Evolutionary conservation across 179 eudicot species (phyloP).

Genomic region (Spinacia oleracea): DNA sequence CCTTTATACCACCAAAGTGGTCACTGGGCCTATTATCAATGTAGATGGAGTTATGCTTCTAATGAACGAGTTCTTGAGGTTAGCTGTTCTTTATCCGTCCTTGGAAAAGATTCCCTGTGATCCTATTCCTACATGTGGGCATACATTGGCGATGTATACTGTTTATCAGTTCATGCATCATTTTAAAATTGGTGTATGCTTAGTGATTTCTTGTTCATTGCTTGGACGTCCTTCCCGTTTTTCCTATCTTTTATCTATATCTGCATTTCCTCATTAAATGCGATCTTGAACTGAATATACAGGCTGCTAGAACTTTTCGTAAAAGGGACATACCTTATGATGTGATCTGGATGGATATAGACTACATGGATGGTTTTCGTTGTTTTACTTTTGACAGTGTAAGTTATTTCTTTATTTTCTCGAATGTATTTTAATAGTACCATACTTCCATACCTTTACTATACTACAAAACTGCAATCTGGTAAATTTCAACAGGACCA

Average conservation of each 20-base stretch:
- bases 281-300: constrained; percentile 25
- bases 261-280: background rate
- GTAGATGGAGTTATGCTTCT: constrained; percentile 91
- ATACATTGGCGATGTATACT: background rate
- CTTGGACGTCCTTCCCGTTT: background rate
- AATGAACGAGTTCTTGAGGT: constrained; percentile 93
- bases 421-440: background rate
- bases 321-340: constrained; percentile 92
- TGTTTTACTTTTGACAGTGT: constrained; percentile 94
- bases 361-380: constrained; percentile 97
- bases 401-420: constrained; percentile 29
- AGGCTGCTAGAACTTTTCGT: constrained; percentile 88
- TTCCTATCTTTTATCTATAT: background rate
- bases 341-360: constrained; percentile 99
- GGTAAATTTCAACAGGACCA: background rate
- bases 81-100: constrained; percentile 16
- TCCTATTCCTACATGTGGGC: background rate
- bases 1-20: constrained; percentile 99
- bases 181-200: background rate
- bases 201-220: constrained; percentile 14
- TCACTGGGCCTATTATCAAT: constrained; percentile 92
- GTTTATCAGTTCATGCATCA: background rate
- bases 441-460: background rate
- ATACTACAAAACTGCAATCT: background rate
- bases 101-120: background rate